Base-by-base conservation (phyloP, 805 yeast species). In the Zygosaccharomyces bailii region DNA sequence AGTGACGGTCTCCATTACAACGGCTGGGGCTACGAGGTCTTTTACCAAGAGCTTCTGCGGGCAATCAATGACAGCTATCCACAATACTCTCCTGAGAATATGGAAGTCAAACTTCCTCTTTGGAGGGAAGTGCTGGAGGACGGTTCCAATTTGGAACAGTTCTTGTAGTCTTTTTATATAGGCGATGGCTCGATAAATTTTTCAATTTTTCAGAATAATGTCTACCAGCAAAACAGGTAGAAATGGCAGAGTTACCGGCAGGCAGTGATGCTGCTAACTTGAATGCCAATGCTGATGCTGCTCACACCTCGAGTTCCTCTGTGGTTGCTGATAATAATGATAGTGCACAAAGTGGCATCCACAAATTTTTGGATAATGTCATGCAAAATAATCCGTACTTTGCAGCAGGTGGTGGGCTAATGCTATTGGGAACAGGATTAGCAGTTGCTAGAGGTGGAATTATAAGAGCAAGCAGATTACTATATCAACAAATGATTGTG, bases 391-490 rank as follows among this genome's bases (percentile, higher is more conserved):
- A 91, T 61, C 98, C 97, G n/a, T 89, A 88, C 64, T 91, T 93
- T 70, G 93, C 97, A 1, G 99, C 98, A 0, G 99, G 99, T 58
- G 96, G 97, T 56, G 99, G 99, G 0, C 71, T 93, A 32, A 93
- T 93, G 99, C 71, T 90, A 3, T 70, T 93, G 2, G 99, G 99
- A n/a, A 89, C 96, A 0, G 84, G 82, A 1, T 66, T 93, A 25
- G 95, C 96, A 0, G 55, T 88, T 5, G 80, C 87, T 0, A 72
- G 96, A 39, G 81, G 78, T 46, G 88, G 87, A 1, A 65, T 84
- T 1, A 71, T 78, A 34, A 75, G 82, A 40, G 69, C 80, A 1
- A 79, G 91, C 1, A 71, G 79, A 1, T 75, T 93, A 34, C 61
- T 86, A 5, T 87, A 90, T 62, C 76, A 96, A 32, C 90, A 87